phyloP scores from a whole-genome alignment of 805 yeast species.

The Candida endomychidarum region DNA sequence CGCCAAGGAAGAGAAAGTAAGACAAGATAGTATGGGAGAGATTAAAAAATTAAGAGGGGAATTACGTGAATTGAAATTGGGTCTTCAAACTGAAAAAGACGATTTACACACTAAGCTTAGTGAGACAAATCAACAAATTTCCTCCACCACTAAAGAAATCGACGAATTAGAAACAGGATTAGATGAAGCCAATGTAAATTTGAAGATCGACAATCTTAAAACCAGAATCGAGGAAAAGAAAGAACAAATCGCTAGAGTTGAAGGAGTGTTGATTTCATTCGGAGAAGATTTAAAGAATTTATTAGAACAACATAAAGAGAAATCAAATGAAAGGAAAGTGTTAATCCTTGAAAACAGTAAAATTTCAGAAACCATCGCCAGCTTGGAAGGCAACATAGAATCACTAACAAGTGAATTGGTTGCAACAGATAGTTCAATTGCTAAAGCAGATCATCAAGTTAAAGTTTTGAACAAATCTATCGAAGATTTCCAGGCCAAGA shows the following conservation, averaged over 20 bases:
- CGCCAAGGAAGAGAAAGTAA: background rate
- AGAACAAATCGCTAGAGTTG: conserved; percentile 25
- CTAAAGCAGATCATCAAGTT: conserved; percentile 8
- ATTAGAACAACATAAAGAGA: background rate
- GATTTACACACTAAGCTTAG: conserved; percentile 9
- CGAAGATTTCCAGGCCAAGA: conserved; percentile 12
- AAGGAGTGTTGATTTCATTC: conserved; percentile 30
- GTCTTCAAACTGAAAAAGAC: conserved; percentile 10
- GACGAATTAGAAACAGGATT: conserved; percentile 38
- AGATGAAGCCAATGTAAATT: conserved; percentile 45
- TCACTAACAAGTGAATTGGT: background rate
- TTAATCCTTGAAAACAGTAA: background rate
- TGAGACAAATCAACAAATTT: background rate
- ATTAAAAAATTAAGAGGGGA: conserved; percentile 11
- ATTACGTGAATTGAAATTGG: conserved; percentile 9
- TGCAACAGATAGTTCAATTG: background rate
- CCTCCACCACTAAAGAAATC: conserved; percentile 20
- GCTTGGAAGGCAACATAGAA: conserved; percentile 3
- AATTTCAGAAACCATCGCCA: background rate
- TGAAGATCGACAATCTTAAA: conserved; percentile 37
- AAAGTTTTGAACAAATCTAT: conserved; percentile 9
- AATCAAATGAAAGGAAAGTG: background rate
- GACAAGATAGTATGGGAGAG: background rate
- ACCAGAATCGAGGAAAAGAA: conserved; percentile 31
- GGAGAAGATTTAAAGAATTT: conserved; percentile 19